Evolutionary conservation across 805 yeast genomes (phyloP).

Genomic region (Pichia membranifaciens): DNA sequence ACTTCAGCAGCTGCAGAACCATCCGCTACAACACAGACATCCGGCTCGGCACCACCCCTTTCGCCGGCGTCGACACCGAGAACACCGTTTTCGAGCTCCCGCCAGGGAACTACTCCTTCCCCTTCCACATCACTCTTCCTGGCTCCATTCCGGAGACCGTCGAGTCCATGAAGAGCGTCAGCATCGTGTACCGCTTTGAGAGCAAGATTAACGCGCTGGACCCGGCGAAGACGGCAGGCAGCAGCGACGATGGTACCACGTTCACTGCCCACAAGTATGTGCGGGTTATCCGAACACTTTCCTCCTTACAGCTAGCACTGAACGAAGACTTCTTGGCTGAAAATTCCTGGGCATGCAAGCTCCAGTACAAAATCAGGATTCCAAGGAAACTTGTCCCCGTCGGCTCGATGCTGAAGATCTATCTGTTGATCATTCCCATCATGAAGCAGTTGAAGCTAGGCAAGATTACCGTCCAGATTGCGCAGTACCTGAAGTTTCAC

Average conservation of each 20-base stretch:
- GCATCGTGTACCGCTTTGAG: slow-evolving; percentile 38
- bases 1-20: not conserved
- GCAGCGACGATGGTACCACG: slow-evolving; percentile 15
- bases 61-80: slow-evolving; percentile 23
- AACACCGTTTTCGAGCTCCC: slow-evolving; percentile 34
- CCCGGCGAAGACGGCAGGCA: slow-evolving; percentile 3
- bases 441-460: slow-evolving; percentile 39
- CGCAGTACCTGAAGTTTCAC: slow-evolving; percentile 27
- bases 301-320: slow-evolving; percentile 34
- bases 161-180: slow-evolving; percentile 42
- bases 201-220: slow-evolving; percentile 16
- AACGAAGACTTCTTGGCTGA: slow-evolving; percentile 41
- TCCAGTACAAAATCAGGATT: slow-evolving; percentile 43
- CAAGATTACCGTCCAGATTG: slow-evolving; percentile 29
- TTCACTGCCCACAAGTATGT: slow-evolving; percentile 31
- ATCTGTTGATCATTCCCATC: slow-evolving; percentile 41
- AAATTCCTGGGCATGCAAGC: slow-evolving; percentile 48
- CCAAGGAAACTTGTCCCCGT: slow-evolving; percentile 41
- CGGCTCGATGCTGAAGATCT: slow-evolving; percentile 39
- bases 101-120: slow-evolving; percentile 47
- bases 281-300: slow-evolving; percentile 39
- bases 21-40: slow-evolving; percentile 6
- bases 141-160: slow-evolving; percentile 44
- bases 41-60: slow-evolving; percentile 29
- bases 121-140: slow-evolving; percentile 41